Conservation (phyloP, 139 green algal species). For the Nannochloris sp. region DNA sequence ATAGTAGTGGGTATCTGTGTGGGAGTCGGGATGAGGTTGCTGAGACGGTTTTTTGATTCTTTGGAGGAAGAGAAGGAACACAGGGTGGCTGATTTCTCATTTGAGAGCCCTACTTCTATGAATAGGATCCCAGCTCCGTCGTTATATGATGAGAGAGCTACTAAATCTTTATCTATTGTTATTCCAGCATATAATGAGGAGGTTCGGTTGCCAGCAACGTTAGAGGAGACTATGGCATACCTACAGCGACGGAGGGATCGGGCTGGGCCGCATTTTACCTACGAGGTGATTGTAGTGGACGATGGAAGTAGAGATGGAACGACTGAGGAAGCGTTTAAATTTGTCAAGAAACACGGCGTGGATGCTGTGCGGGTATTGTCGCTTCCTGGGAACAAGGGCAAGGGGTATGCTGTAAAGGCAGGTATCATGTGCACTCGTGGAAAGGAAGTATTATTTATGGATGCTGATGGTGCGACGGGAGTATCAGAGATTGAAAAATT, state of each 20-base stretch:
- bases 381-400: slow-evolving; percentile 72
- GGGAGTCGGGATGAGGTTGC: background rate
- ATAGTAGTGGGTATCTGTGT: background rate
- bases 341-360: slow-evolving; percentile 53
- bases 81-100: slow-evolving; percentile 4
- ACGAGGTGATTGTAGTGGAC: slow-evolving; percentile 93
- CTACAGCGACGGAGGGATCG: slow-evolving; percentile 50
- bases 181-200: slow-evolving; percentile 94
- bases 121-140: slow-evolving; percentile 17
- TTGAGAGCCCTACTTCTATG: slow-evolving; percentile 25
- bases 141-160: slow-evolving; percentile 46
- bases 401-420: slow-evolving; percentile 39
- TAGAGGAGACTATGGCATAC: slow-evolving; percentile 76
- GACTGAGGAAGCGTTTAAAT: slow-evolving; percentile 41
- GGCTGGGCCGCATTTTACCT: slow-evolving; percentile 72
- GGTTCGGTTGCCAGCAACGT: slow-evolving; percentile 58
- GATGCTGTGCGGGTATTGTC: slow-evolving; percentile 75
- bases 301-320: slow-evolving; percentile 88
- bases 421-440: slow-evolving; percentile 31
- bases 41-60: slow-evolving; percentile 14
- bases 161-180: slow-evolving; percentile 66
- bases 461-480: slow-evolving; percentile 80
- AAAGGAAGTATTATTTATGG: slow-evolving; percentile 67
- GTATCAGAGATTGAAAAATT: slow-evolving; percentile 78
- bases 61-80: slow-evolving; percentile 17